phyloP scores from a whole-genome alignment of 805 yeast genomes.

The Hyphopichia homilentoma region DNA sequence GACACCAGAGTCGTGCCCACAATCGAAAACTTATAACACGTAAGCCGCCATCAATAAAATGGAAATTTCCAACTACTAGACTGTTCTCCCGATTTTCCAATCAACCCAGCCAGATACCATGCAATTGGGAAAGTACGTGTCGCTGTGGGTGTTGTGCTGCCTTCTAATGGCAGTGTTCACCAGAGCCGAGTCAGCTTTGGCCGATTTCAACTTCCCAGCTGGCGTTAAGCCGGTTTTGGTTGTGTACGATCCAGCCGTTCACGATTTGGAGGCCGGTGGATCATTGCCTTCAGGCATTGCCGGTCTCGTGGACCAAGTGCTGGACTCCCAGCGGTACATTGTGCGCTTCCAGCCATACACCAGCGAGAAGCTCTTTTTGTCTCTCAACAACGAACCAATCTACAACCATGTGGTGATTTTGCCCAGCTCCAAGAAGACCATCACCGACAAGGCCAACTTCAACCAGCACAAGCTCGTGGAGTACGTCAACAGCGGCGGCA shows the following conservation, averaged over 20 bases:
- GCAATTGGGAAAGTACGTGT: too few species aligned
- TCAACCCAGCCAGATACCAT: too few species aligned
- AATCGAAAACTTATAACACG: too few species aligned
- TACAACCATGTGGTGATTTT: slow-evolving; percentile 31
- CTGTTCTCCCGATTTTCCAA: too few species aligned
- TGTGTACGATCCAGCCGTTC: slow-evolving; percentile 27
- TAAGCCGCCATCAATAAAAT: too few species aligned
- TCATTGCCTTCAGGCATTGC: slow-evolving; percentile 14
- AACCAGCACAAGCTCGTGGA: slow-evolving; percentile 45
- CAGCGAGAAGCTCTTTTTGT: slow-evolving; percentile 18
- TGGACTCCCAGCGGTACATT: slow-evolving; percentile 8
- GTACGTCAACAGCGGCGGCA: slow-evolving; percentile 68
- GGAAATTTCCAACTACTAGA: too few species aligned
- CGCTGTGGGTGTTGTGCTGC: too few species aligned
- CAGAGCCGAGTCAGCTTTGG: too few species aligned
- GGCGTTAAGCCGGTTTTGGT: too few species aligned
- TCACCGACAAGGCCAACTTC: slow-evolving; percentile 25
- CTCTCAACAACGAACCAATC: slow-evolving; percentile 18
- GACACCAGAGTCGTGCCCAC: too few species aligned
- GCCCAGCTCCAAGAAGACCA: slow-evolving; percentile 32
- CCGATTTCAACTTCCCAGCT: too few species aligned
- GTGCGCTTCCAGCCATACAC: slow-evolving; percentile 21
- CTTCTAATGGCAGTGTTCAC: too few species aligned
- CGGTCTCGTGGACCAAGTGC: slow-evolving; percentile 20
- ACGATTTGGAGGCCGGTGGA: slow-evolving; percentile 14